Conservation (phyloP, 768 basidiomycete genomes). For the Cystobasidium ongulense region DNA sequence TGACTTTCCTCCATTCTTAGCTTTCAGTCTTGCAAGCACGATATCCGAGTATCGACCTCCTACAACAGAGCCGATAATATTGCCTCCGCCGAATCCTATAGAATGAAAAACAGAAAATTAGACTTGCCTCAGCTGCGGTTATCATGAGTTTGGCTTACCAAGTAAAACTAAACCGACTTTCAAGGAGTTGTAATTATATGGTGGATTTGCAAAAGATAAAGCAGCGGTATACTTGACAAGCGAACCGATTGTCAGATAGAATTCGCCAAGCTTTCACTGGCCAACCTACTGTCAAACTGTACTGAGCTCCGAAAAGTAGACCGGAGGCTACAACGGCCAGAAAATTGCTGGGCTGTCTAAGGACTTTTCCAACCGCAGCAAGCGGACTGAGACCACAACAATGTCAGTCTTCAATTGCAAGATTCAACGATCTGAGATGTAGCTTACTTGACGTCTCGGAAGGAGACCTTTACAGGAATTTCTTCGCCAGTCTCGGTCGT, state of each 20-base stretch:
- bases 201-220: slow-evolving; percentile 55
- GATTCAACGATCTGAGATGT: background rate
- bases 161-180: slow-evolving; percentile 69
- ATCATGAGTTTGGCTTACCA: slow-evolving; percentile 13
- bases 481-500: slow-evolving; percentile 33
- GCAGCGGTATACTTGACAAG: slow-evolving; percentile 57
- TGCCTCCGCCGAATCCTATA: slow-evolving; percentile 13
- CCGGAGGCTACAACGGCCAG: slow-evolving; percentile 48
- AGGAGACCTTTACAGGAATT: slow-evolving; percentile 36
- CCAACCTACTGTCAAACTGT: slow-evolving; percentile 51
- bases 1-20: slow-evolving; percentile 49
- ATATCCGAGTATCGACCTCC: slow-evolving; percentile 59
- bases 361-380: slow-evolving; percentile 18
- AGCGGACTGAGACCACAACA: slow-evolving; percentile 3
- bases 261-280: background rate
- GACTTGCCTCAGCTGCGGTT: background rate
- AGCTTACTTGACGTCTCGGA: slow-evolving; percentile 50
- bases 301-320: slow-evolving; percentile 62
- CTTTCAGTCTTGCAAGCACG: slow-evolving; percentile 49
- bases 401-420: background rate
- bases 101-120: background rate
- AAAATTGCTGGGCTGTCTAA: slow-evolving; percentile 30
- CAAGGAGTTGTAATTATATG: slow-evolving; percentile 62
- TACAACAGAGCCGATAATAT: slow-evolving; percentile 47
- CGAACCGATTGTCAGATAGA: background rate